Evolutionary conservation across 2,329 filamentous ascomycete species (phyloP), one percentile per base, ranked within the genome.

Genomic region (Ascochyta viciae-villosae): DNA sequence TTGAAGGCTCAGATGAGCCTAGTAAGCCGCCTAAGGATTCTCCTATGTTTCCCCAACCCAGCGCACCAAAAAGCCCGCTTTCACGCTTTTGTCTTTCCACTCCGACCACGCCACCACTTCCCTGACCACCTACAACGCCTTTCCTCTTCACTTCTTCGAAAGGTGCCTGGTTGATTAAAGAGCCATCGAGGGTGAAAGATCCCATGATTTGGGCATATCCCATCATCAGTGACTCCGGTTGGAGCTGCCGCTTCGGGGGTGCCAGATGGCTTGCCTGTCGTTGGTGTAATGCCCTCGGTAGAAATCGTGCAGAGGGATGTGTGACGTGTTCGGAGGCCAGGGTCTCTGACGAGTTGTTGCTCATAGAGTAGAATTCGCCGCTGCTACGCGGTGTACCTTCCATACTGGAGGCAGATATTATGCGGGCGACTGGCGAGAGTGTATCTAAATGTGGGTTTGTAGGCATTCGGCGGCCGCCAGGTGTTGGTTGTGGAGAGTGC

Each of bases 81-180:
- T 91, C 87, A 54, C 87, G 85, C 73, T 91, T 95, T 1, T 81
- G 82, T 15, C 85, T 83, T 62, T 96, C 91, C 9, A 96, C 80
- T 10, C 91, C 91, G 45, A 96, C 87, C 2, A 96, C 92, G 31
- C 92, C 92, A 39, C 91, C 91, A 33, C 91, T 91, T 23, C 82
- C 82, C 68, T 96, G 92, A 1, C 90, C 90, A 44, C 92, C 91
- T 5, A 96, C 86, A 6, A 96, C 92, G 2, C 91, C 93, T 77
- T 96, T 97, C 56, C 93, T 86, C 75, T 99, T 99, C 35, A 98
- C 93, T 67, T 96, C 91, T 71, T 99, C 95, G 67, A 99, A 99
- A 0, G 91, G 91, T 0, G 87, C 87, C 35, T 96, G 87, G 67
- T 96, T 94, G 57, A 99, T 87, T 22, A 99, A 80, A 1, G 95